Base-by-base conservation (phyloP, 345 rosid genomes). In the Cardamine chenopodiifolia region DNA sequence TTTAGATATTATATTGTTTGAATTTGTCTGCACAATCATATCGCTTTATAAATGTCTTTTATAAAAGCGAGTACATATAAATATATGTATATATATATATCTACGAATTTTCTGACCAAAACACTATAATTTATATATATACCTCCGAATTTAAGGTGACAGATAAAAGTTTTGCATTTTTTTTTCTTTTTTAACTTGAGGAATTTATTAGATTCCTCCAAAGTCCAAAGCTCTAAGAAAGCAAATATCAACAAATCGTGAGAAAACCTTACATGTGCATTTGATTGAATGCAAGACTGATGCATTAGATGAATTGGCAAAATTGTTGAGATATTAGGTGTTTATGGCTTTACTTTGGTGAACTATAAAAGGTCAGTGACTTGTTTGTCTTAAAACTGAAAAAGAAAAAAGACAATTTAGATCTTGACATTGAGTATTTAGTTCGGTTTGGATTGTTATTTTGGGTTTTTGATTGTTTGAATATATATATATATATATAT, bases 191-290 rank as follows among this genome's bases (percentile, higher is more conserved):
- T 42, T 42, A 1, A 5, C 61, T 53, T 53, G 22, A 17, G 5
- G 12, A 25, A 17, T 34, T 32, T 32, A 70, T 8, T 58, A 45
- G 8, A 47, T 10, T 47, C 17, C 26, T 70, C 39, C 37, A 23
- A 60, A 71, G 67, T 71, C 75, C 56, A 71, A 7, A 60, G 59
- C 67, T 71, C 14, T 32, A 49, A 47, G 48, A 59, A 10, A 15
- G 35, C 17, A 31, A 54, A 7, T 12, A 25, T 20, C 12, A 29
- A 20, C 18, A n/a, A 22, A 44, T 53, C 6, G 50, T 52, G 10
- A 10, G 29, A n/a, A 60, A 60, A 34, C 59, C 28, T 71, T 48
- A 60, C 75, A 71, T 71, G 75, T 60, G 68, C 75, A 34, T 32
- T 70, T 70, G 66, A 45, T 58, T 19, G 5, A 55, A 26, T 42